Base-by-base conservation (phyloP, 2,329 filamentous ascomycete genomes). In the Aspergillus pseudoviridinutans region DNA sequence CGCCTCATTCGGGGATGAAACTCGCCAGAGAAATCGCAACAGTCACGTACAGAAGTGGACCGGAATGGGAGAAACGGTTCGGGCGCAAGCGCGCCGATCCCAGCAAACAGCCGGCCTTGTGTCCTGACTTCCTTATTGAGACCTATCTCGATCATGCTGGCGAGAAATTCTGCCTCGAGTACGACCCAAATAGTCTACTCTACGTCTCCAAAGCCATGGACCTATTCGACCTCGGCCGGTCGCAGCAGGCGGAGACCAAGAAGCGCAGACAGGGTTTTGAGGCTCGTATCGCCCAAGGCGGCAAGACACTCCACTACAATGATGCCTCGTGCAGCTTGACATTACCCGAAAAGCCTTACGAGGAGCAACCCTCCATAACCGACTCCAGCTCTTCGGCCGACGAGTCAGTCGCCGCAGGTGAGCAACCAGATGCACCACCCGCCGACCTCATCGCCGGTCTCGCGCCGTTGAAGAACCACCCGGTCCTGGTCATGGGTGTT, bases 151-250 rank as follows among this genome's bases (percentile, higher is more conserved):
- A 99, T 74, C 94, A 99, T 69, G 94, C 94, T 0, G 94, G 94
- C 22, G 94, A 99, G 79, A 99, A 99, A 75, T 99, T 96, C 80
- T 97, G 92, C 71, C 82, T 99, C 27, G 92, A 94, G 62, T 97
- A 97, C 72, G 94, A 99, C 68, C 87, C 94, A 27, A 99, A 99
- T 76, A 96, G 92, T 69, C 78, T 97, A 42, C 80, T 99, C 2
- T 99, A 99, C 73, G 91, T 99, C 56, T 96, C 91, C 73, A 99
- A 99, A 77, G 94, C 94, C 4, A 99, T 99, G 94, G 94, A 99
- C 71, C 81, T 99, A 12, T 99, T 99, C 73, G 94, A 99, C 68
- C 83, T 99, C 0, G 92, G 94, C 25, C 79, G 80, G 50, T 82
- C 85, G 44, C 87, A 88, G 69, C 90, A 92, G 70, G 74, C 78